Evolutionary conservation across 148 eudicot genomes (phyloP), one percentile per base, ranked within the genome.

Genomic region (Agrostemma githago): DNA sequence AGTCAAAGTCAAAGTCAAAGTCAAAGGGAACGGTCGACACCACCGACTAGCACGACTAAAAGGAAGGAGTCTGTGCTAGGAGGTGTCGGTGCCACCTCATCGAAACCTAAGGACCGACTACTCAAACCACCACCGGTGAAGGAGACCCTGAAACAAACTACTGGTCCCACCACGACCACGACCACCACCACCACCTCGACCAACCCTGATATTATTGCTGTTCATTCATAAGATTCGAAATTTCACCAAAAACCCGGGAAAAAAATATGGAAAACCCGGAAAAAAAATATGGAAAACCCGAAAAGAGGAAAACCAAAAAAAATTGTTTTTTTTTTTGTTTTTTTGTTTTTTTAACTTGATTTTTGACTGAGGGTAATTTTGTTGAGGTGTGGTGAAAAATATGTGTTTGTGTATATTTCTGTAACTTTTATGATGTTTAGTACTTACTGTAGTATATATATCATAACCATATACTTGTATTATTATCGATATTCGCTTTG

Each of bases 121-220:
- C 66, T 85, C 37, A 84, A 81, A 74, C 80, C n/a, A n/a, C n/a
- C n/a, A n/a, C n/a, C 74, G 60, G 82, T 26, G 17, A 85, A 83
- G 69, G 81, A 80, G 72, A 81, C 83, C 4, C 15, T 79, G 7
- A 83, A 82, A 80, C 80, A 80, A 72, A 20, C 34, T 26, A 26
- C 83, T 21, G 86, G 83, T 66, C 81, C 81, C 76, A 63, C 69
- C 15, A 77, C 34, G 1, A 26, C 34, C 34, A 26, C 34, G 34
- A 26, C 34, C 34, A 26, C 34, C 0, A 26, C 34, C 34, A 26
- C 34, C 1, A 26, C 34, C 34, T 0, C 34, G 77, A 63, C 69
- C 15, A 77, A 42, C 77, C 74, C 91, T 5, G 86, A 86, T 54
- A 83, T 85, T 54, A 83, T 85, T n/a, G 63, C 88, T 61, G 91